Conservation (phyloP, 495 filamentous ascomycete species). For the Aspergillus saccharolyticus region DNA sequence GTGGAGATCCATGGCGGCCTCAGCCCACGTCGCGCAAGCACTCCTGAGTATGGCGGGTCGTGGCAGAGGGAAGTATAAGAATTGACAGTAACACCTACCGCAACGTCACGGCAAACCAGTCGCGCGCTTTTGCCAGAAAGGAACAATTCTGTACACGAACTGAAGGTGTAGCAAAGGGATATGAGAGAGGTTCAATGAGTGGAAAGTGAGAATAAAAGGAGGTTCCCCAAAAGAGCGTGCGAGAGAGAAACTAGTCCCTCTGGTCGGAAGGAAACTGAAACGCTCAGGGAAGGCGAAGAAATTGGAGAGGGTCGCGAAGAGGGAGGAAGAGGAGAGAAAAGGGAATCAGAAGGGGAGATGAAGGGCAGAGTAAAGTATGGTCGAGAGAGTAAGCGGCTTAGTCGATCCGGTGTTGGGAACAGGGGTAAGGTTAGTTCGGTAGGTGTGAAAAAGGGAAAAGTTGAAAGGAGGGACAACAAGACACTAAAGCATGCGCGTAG, state of each 20-base stretch:
- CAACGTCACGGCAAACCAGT: conserved; percentile 30
- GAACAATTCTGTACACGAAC: conserved; percentile 30
- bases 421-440: conserved; percentile 4
- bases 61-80: neutral
- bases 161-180: conserved; percentile 10
- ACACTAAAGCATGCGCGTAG: conserved; percentile 7
- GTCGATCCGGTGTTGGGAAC: conserved; percentile 10
- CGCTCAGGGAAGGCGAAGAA: conserved; percentile 17
- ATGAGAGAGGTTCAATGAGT: conserved; percentile 19
- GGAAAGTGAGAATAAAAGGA: conserved; percentile 18
- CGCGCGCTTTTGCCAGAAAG: conserved; percentile 22
- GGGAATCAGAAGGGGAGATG: conserved; percentile 18
- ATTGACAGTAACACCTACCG: conserved; percentile 28
- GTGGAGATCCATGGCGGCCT: neutral
- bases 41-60: neutral
- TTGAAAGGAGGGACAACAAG: conserved; percentile 8
- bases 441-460: neutral
- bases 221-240: conserved; percentile 41
- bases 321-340: conserved; percentile 20
- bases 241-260: conserved; percentile 43
- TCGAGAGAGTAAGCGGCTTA: conserved; percentile 10
- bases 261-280: conserved; percentile 32
- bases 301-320: conserved; percentile 20
- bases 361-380: conserved; percentile 1
- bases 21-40: neutral